These are phyloP conservation scores for Mycena albidolilacea DNA, from an alignment of 768 basidiomycete species.

Conservation along the genomic window DNA sequence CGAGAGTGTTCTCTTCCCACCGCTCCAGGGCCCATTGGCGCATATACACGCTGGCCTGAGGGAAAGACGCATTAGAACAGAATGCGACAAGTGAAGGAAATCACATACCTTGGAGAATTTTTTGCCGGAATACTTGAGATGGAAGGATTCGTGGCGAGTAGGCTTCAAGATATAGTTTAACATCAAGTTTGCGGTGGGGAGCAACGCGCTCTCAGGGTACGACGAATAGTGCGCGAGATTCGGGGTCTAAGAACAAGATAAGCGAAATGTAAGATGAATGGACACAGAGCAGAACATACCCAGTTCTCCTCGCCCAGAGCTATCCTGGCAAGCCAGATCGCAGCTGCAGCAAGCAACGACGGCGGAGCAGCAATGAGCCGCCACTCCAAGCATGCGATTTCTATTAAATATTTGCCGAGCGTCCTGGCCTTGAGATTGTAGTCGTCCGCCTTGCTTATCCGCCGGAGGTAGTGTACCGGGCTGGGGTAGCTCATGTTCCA, in stretches of 20 bases:
- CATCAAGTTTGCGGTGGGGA: slow-evolving; percentile 94
- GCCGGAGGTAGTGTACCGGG: slow-evolving; percentile 92
- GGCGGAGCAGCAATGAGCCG: slow-evolving; percentile 86
- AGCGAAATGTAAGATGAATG: neutral
- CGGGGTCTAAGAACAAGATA: slow-evolving; percentile 64
- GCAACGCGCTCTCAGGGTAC: slow-evolving; percentile 87
- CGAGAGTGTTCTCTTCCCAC: slow-evolving; percentile 76
- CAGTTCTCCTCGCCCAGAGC: slow-evolving; percentile 88
- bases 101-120: slow-evolving; percentile 84
- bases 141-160: slow-evolving; percentile 85
- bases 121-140: slow-evolving; percentile 94
- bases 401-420: slow-evolving; percentile 93
- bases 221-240: slow-evolving; percentile 95
- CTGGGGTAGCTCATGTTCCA: slow-evolving; percentile 96
- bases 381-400: slow-evolving; percentile 93
- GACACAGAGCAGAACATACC: slow-evolving; percentile 68
- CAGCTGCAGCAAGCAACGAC: slow-evolving; percentile 89
- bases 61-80: neutral
- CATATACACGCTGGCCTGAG: slow-evolving; percentile 85
- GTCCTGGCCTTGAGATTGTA: slow-evolving; percentile 95
- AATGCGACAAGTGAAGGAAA: neutral
- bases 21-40: slow-evolving; percentile 87
- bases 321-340: slow-evolving; percentile 91
- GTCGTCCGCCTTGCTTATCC: slow-evolving; percentile 96
- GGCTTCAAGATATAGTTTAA: slow-evolving; percentile 91